Conservation (phyloP, 2,329 filamentous ascomycete species). For the Sporothrix euskadiensis region DNA sequence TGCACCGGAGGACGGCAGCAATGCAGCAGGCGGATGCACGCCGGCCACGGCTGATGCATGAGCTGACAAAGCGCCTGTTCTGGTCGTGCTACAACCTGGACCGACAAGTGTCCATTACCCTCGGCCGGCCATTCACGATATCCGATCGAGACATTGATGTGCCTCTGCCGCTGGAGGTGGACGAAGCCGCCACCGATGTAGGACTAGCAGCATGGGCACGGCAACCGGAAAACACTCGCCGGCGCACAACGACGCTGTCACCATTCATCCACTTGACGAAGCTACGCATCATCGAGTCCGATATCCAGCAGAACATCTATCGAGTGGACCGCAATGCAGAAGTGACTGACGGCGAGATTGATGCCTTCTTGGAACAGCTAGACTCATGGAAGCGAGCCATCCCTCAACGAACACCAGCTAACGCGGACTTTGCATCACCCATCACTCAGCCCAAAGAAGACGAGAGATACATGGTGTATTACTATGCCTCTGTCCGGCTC, state of each 20-base stretch:
- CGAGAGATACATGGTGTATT: constrained; percentile 1
- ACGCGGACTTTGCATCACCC: background rate
- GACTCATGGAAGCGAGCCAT: background rate
- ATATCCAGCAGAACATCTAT: background rate
- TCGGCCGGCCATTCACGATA: constrained; percentile 47
- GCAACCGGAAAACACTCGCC: background rate
- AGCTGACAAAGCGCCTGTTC: constrained; percentile 40
- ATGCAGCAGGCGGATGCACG: background rate
- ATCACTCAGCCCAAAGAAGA: background rate
- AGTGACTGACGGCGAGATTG: background rate
- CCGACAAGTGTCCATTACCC: constrained; percentile 46
- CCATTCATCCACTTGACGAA: background rate
- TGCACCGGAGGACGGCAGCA: background rate
- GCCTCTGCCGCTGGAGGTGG: background rate
- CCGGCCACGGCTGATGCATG: background rate
- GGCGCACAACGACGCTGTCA: background rate
- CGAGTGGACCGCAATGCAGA: background rate
- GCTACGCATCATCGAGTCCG: background rate
- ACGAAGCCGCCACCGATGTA: background rate
- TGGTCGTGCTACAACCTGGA: constrained; percentile 51
- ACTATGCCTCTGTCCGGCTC: background rate
- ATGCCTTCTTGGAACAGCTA: background rate
- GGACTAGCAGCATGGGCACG: background rate
- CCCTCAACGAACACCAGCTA: background rate
- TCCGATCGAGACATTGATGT: constrained; percentile 44